phyloP scores from a whole-genome alignment of 2,329 filamentous ascomycete genomes.

The Onygenales sp. region DNA sequence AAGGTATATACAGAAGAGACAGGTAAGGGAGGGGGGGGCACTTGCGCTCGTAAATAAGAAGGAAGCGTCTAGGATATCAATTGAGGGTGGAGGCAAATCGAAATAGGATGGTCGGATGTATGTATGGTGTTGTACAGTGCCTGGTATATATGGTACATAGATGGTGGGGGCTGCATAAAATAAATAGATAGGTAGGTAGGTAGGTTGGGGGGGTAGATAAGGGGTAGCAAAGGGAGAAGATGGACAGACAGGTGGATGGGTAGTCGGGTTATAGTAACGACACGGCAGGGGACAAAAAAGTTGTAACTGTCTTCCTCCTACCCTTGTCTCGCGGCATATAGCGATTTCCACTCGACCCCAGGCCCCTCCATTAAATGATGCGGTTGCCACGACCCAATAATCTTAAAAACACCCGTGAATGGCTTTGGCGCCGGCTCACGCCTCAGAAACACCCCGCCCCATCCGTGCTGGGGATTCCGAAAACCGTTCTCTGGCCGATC shows the following conservation, averaged over 20 bases:
- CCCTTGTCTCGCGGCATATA: too few species aligned
- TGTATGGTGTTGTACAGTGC: too few species aligned
- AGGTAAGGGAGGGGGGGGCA: too few species aligned
- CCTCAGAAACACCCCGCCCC: background rate
- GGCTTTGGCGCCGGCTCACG: background rate
- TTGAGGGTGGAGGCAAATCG: too few species aligned
- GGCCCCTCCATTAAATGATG: background rate
- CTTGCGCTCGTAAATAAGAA: too few species aligned
- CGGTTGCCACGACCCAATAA: background rate
- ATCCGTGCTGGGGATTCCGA: constrained; percentile 7
- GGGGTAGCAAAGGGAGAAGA: too few species aligned
- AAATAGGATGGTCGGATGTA: too few species aligned
- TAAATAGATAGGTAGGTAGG: background rate
- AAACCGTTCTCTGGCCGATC: constrained; percentile 7
- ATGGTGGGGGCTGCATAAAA: background rate
- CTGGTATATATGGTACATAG: background rate
- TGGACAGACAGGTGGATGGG: background rate
- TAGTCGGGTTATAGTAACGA: too few species aligned
- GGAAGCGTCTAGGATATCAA: too few species aligned
- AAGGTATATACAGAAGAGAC: too few species aligned
- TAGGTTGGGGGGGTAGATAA: background rate
- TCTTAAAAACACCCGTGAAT: background rate
- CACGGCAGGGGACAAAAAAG: background rate
- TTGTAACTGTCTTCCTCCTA: too few species aligned
- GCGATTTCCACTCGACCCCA: too few species aligned